Conservation (phyloP, 2,329 filamentous ascomycete species). For the Aspergillus pseudonomiae region DNA sequence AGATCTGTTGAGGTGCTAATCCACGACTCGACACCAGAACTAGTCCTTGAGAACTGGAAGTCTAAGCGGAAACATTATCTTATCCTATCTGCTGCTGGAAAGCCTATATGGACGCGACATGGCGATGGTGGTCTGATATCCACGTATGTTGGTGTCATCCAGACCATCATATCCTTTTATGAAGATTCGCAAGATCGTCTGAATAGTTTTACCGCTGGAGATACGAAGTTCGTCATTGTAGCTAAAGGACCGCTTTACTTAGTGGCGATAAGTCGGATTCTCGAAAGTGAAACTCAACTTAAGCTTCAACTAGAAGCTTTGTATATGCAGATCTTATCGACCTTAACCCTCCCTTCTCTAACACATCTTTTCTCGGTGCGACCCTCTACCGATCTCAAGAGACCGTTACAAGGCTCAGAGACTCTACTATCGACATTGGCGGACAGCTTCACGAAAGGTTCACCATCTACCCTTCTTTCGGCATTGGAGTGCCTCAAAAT, state of each 20-base stretch:
- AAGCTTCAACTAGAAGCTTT: constrained; percentile 86
- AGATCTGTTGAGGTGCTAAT: constrained; percentile 15
- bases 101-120: constrained; percentile 95
- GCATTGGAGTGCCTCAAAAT: constrained; percentile 92
- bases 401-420: constrained; percentile 89
- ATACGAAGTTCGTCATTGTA: constrained; percentile 80
- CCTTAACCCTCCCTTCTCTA: constrained; percentile 83
- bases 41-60: constrained; percentile 75
- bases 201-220: constrained; percentile 82
- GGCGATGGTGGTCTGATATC: constrained; percentile 89
- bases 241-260: constrained; percentile 88
- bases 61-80: constrained; percentile 96
- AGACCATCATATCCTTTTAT: constrained; percentile 97
- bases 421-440: constrained; percentile 86
- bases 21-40: constrained; percentile 23
- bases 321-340: constrained; percentile 98
- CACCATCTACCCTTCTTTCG: constrained; percentile 82
- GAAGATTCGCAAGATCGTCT: constrained; percentile 77
- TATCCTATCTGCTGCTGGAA: constrained; percentile 92
- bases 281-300: constrained; percentile 89
- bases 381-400: constrained; percentile 89
- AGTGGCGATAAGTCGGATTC: constrained; percentile 86
- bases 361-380: constrained; percentile 85
- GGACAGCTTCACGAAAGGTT: constrained; percentile 92
- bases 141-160: constrained; percentile 89